Evolutionary conservation across 805 yeast genomes (phyloP).

Genomic region (Saccharomycopsis capsularis): DNA sequence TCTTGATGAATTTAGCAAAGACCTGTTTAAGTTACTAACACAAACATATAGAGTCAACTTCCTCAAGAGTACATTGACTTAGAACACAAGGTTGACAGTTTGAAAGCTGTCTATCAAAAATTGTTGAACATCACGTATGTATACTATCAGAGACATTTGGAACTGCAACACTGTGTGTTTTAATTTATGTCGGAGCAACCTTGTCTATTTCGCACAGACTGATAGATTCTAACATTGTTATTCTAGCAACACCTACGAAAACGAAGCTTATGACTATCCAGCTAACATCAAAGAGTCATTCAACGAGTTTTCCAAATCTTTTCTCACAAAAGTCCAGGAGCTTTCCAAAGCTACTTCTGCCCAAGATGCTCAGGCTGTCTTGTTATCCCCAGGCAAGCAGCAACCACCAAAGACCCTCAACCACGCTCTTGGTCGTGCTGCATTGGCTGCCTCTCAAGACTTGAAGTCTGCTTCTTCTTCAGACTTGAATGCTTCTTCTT

Average conservation of each 20-base stretch:
- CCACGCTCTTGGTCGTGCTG: slow-evolving; percentile 75
- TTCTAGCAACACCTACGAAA: slow-evolving; percentile 43
- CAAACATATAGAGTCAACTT: slow-evolving; percentile 50
- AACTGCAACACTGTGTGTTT: too few species aligned
- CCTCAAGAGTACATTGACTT: slow-evolving; percentile 76
- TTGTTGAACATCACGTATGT: slow-evolving; percentile 41
- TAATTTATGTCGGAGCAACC: too few species aligned
- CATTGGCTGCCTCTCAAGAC: slow-evolving; percentile 35
- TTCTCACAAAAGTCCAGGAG: slow-evolving; percentile 57
- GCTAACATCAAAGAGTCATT: slow-evolving; percentile 70
- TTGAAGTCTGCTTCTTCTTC: slow-evolving; percentile 10
- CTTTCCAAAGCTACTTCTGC: slow-evolving; percentile 68
- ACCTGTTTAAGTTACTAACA: too few species aligned
- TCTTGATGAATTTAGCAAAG: too few species aligned
- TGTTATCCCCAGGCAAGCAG: slow-evolving; percentile 44
- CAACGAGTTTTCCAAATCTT: slow-evolving; percentile 59
- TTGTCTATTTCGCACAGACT: too few species aligned
- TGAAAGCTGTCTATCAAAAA: slow-evolving; percentile 59
- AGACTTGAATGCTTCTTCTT: slow-evolving; percentile 6
- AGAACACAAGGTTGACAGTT: slow-evolving; percentile 66
- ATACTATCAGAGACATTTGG: neutral
- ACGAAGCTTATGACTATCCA: slow-evolving; percentile 80
- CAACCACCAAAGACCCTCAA: slow-evolving; percentile 69
- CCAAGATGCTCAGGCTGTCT: slow-evolving; percentile 74
- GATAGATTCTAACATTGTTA: neutral